A percentile compares a stretch with the other conserved stretches of the same genome.
phyloP scores from a whole-genome alignment of 164 flowering plant species.

The Vitis rupestris region DNA sequence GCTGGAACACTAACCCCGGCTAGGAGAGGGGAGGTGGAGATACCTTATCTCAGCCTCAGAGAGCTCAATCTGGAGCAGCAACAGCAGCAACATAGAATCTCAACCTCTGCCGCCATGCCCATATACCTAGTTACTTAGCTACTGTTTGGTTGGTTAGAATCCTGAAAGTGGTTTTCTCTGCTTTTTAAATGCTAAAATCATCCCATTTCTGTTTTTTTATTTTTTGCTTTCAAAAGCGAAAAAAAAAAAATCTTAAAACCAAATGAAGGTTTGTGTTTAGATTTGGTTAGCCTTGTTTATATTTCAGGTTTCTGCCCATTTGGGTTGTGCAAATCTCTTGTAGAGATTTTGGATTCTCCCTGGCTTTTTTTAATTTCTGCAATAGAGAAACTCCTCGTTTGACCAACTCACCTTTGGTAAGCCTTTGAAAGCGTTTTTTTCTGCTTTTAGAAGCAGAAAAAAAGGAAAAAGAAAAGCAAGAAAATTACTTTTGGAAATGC shows the following conservation, averaged over 20 bases:
- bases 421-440: no score
- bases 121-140: conserved; percentile 75
- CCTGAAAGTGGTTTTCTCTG: no score
- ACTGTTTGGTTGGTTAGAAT: no score
- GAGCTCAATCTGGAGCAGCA: conserved; percentile 60
- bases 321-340: not conserved
- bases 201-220: not conserved
- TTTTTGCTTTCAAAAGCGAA: not conserved
- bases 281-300: no score
- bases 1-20: conserved; percentile 48
- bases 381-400: conserved; percentile 6
- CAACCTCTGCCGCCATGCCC: conserved; percentile 57
- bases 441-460: no score
- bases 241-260: no score
- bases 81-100: conserved; percentile 36
- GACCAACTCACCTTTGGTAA: conserved; percentile 6
- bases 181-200: no score
- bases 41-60: conserved; percentile 71
- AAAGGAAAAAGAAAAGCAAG: no score
- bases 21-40: conserved; percentile 41
- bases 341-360: conserved; percentile 11
- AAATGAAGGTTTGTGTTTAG: no score
- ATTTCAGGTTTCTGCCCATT: no score
- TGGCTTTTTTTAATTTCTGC: conserved; percentile 1
- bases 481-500: no score